Evolutionary conservation across 2,329 filamentous ascomycete species (phyloP), one percentile per base, ranked within the genome.

Genomic region (Pseudocercospora fijiensis): DNA sequence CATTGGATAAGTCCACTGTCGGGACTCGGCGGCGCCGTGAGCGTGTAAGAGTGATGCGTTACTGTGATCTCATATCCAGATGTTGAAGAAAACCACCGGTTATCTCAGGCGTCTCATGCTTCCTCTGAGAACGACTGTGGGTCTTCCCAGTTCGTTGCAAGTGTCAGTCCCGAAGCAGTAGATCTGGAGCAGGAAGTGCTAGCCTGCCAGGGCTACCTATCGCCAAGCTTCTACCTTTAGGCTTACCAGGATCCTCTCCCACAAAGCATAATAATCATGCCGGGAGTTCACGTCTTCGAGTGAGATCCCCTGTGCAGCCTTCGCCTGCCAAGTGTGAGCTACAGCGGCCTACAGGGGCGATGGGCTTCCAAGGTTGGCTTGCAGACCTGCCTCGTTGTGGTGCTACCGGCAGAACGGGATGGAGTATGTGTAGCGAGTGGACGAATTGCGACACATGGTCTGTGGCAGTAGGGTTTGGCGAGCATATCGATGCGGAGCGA

Each of bases 191-290:
- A 22, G 24, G 13, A 27, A 37, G 33, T n/a, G 16, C 13, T 28
- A 52, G 49, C n/a, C n/a, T n/a, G n/a, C n/a, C n/a, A n/a, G n/a
- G n/a, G n/a, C n/a, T n/a, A 22, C 11, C 49, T 28, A 28, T 28
- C 8, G 28, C 28, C 26, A 53, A 30, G 49, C 49, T 53, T 24
- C 49, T 53, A 53, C 49, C 49, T 53, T 53, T 53, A 53, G 49
- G 49, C 49, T 53, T 30, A 26, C 49, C 49, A 26, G 49, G 49
- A 8, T 53, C 20, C 28, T 53, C 49, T 53, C 26, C 49, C 49
- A 26, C 49, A 24, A 53, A 28, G 22, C 24, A 49, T 27, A 10
- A 18, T 53, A n/a, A 18, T 53, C 13, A 53, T 53, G 26, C 49
- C 33, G 53, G 53, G 41, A 8, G 28, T 56, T 41, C 53, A 53